These are phyloP conservation scores for Saccharomycopsis sp. DNA, from an alignment of 805 yeast species.

Conservation along the genomic window DNA sequence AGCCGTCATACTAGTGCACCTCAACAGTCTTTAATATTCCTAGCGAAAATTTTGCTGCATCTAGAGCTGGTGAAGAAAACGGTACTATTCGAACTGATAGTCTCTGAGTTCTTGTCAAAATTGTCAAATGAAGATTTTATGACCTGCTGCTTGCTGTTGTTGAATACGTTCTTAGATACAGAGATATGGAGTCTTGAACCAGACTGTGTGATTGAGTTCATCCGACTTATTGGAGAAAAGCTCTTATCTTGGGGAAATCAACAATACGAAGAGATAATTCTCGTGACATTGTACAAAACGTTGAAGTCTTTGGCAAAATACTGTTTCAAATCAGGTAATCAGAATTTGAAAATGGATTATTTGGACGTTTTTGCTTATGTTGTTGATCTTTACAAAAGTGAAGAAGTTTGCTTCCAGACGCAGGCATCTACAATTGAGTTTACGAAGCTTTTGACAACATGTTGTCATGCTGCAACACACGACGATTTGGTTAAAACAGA, in stretches of 20 bases:
- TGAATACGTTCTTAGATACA: neutral
- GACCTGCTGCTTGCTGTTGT: neutral
- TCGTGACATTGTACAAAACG: conserved; percentile 3
- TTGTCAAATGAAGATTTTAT: neutral
- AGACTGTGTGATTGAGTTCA: neutral
- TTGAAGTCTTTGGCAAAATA: conserved; percentile 2
- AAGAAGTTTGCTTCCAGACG: neutral
- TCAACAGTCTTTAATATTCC: neutral
- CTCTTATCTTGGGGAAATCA: conserved; percentile 1
- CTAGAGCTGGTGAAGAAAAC: neutral
- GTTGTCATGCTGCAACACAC: neutral
- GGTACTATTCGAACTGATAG: neutral
- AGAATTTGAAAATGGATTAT: conserved; percentile 4
- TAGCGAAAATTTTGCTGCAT: neutral
- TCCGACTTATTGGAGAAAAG: conserved; percentile 15
- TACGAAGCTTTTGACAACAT: neutral
- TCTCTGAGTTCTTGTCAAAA: neutral
- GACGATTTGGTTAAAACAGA: neutral
- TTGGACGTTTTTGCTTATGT: conserved; percentile 10
- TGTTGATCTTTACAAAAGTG: neutral
- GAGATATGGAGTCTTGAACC: neutral
- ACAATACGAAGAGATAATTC: conserved; percentile 4
- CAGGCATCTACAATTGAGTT: neutral
- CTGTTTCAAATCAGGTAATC: neutral
- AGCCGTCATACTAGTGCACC: neutral